phyloP scores from a whole-genome alignment of 2,329 filamentous ascomycete species.

The Talaromyces sp. region DNA sequence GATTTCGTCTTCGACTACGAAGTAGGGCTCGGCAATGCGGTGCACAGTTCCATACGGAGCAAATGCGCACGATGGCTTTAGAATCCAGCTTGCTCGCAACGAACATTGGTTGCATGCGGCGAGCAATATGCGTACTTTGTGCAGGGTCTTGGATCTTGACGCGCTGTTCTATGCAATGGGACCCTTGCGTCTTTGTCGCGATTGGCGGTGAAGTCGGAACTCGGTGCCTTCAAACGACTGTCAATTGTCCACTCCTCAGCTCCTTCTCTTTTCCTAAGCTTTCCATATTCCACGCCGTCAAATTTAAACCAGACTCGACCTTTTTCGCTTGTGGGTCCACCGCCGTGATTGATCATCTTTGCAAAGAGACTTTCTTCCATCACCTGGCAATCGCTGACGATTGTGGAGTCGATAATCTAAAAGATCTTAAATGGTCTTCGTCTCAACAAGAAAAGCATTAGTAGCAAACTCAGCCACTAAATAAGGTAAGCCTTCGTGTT shows the following conservation, averaged over 20 bases:
- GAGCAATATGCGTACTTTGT: neutral
- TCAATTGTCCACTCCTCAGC: neutral
- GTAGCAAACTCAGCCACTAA: neutral
- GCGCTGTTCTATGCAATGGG: slow-evolving; percentile 7
- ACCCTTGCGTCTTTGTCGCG: slow-evolving; percentile 9
- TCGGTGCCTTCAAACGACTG: neutral
- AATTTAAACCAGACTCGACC: neutral
- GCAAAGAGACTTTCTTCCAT: neutral
- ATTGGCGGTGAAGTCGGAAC: slow-evolving; percentile 10
- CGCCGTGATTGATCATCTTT: neutral
- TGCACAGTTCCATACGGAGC: neutral
- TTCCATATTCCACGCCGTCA: neutral
- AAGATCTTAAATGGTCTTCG: neutral
- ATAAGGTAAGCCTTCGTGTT: neutral
- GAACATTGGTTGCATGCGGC: neutral
- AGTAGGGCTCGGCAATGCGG: neutral
- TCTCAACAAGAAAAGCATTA: neutral
- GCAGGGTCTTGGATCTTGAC: neutral
- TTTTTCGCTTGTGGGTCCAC: neutral
- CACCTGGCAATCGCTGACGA: neutral
- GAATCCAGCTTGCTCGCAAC: neutral
- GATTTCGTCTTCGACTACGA: neutral
- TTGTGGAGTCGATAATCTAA: neutral
- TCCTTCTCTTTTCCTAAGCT: neutral
- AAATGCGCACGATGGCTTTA: neutral